Conservation (phyloP, 2,329 filamentous ascomycete genomes). For the Fusarium sp. region DNA sequence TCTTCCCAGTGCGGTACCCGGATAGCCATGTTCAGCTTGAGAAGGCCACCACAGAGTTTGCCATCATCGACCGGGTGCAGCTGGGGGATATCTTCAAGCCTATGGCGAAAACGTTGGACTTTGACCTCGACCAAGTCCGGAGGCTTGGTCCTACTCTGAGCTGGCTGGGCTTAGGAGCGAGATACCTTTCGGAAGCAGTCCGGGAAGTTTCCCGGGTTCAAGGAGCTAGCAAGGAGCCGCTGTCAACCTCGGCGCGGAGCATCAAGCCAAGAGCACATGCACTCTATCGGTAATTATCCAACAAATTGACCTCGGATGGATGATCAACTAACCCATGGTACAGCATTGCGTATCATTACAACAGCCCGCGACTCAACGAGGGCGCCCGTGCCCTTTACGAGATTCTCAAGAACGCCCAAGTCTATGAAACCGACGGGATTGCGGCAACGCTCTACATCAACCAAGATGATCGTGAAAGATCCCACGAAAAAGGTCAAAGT, state of each 20-base stretch:
- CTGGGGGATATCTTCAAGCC: neutral
- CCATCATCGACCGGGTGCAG: neutral
- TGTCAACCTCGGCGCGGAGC: neutral
- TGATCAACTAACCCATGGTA: neutral
- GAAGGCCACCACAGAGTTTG: neutral
- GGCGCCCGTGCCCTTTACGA: neutral
- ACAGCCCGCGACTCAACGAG: neutral
- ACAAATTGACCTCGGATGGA: too few relatives aligned
- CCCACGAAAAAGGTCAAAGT: neutral
- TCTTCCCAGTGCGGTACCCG: neutral
- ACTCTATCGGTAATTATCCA: neutral
- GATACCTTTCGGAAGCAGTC: neutral
- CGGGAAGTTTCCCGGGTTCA: neutral
- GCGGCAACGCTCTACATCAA: neutral
- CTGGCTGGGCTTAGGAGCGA: neutral
- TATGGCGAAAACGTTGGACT: neutral
- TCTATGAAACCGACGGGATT: slow-evolving; percentile 16
- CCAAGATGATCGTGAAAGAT: neutral
- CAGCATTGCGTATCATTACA: slow-evolving; percentile 8
- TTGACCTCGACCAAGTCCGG: neutral
- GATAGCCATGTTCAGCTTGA: neutral
- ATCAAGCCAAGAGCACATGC: neutral
- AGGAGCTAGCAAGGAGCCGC: neutral
- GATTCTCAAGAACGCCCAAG: neutral
- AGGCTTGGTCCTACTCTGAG: neutral